These are phyloP conservation scores for Pythium dissimile DNA, from an alignment of 352 stramenopile species.

Conservation along the genomic window DNA sequence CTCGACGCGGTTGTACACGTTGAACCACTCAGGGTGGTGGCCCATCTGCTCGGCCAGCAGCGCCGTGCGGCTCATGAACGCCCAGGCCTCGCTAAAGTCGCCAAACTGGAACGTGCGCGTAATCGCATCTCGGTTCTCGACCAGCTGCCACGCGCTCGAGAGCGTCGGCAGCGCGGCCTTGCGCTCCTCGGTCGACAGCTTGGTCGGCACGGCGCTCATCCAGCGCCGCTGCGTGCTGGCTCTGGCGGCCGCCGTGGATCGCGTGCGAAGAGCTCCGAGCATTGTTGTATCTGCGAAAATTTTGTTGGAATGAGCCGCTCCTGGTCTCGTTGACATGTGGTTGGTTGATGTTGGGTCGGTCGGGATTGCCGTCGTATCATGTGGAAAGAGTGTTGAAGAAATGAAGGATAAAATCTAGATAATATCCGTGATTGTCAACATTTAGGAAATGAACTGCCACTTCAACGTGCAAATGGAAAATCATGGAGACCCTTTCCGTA, in stretches of 20 bases:
- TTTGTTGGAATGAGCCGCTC: background rate
- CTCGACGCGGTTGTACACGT: constrained; percentile 97
- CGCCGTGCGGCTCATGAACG: constrained; percentile 75
- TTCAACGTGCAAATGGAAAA: background rate
- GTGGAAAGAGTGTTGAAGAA: background rate
- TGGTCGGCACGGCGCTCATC: constrained; percentile 38
- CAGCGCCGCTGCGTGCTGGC: constrained; percentile 7
- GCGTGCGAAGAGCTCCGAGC: background rate
- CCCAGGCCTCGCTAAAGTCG: constrained; percentile 81
- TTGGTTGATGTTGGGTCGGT: no score
- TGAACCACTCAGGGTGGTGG: constrained; percentile 99
- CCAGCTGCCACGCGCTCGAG: constrained; percentile 42
- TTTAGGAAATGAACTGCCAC: background rate
- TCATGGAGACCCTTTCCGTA: no score
- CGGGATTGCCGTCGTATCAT: background rate
- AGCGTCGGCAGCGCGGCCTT: constrained; percentile 36
- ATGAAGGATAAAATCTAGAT: background rate
- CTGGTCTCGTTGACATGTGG: no score
- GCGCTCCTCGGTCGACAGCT: constrained; percentile 46
- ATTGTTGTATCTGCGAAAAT: background rate
- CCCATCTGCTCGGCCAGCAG: constrained; percentile 87
- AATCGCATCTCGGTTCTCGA: constrained; percentile 77
- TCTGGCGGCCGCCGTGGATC: background rate
- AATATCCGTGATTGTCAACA: background rate
- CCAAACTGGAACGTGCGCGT: constrained; percentile 77